Conservation (phyloP, 768 basidiomycete genomes). For the Rhodosporidiobolus odoratus region DNA sequence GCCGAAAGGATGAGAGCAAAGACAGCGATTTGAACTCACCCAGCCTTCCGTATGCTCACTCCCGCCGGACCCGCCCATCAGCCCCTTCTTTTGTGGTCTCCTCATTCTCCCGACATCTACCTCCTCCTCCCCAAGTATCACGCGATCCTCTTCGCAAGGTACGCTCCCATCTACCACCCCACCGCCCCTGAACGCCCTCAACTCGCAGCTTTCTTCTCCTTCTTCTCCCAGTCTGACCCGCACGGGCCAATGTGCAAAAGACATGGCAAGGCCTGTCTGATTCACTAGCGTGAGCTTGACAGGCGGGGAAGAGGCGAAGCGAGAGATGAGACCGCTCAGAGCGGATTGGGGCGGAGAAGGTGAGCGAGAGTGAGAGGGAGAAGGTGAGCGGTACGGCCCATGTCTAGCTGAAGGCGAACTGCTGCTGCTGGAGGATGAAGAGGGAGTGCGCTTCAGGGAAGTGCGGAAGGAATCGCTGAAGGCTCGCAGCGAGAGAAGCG, state of each 20-base stretch:
- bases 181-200: not conserved
- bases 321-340: not conserved
- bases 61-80: not conserved
- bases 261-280: not conserved
- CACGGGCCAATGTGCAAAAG: not conserved
- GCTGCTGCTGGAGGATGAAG: not conserved
- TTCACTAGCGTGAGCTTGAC: constrained; percentile 7
- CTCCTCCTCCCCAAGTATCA: not conserved
- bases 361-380: not conserved
- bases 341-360: not conserved
- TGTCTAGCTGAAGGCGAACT: not conserved
- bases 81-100: not conserved
- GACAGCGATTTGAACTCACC: not conserved
- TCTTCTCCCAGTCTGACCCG: too few species aligned
- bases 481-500: not conserved
- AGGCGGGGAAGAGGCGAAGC: not conserved
- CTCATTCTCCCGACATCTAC: not conserved
- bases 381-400: not conserved
- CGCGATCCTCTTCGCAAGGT: not conserved
- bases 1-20: not conserved
- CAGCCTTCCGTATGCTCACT: constrained; percentile 1
- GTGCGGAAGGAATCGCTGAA: not conserved
- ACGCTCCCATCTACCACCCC: not conserved
- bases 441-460: not conserved
- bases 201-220: not conserved